Evolutionary conservation across 805 yeast species (phyloP).

Genomic region (Hanseniaspora jakobsenii): DNA sequence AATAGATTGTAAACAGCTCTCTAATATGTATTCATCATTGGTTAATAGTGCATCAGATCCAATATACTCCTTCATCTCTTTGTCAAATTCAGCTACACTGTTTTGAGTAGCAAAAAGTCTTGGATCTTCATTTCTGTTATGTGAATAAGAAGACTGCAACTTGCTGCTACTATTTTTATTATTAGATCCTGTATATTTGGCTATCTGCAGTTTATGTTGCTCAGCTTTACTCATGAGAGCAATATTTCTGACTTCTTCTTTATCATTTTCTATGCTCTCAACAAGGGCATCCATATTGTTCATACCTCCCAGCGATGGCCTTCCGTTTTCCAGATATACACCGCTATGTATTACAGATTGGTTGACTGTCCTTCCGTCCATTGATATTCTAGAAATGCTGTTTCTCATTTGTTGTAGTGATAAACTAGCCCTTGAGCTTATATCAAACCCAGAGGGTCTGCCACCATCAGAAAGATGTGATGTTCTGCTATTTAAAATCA

Average conservation of each 20-base stretch:
- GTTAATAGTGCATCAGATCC: conserved; percentile 45
- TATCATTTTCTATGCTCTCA: conserved; percentile 33
- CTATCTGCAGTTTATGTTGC: conserved; percentile 45
- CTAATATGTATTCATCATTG: conserved; percentile 68
- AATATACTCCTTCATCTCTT: conserved; percentile 29
- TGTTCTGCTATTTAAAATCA: conserved; percentile 20
- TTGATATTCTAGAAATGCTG: conserved; percentile 22
- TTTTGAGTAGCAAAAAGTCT: no score
- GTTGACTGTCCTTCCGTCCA: conserved; percentile 14
- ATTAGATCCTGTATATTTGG: conserved; percentile 35
- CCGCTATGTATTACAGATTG: conserved; percentile 10
- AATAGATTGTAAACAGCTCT: conserved; percentile 75
- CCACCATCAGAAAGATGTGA: conserved; percentile 27
- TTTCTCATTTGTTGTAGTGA: conserved; percentile 26
- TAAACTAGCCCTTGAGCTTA: conserved; percentile 23
- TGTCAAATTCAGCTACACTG: conserved; percentile 1
- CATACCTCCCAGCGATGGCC: no score
- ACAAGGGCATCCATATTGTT: conserved; percentile 38
- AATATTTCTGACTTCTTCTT: conserved; percentile 43
- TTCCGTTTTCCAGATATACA: background rate
- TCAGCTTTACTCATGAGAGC: conserved; percentile 44
- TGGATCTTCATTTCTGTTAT: no score
- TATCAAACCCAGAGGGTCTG: conserved; percentile 24
- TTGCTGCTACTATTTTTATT: no score
- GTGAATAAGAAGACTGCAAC: no score